Conservation (phyloP, 2,329 filamentous ascomycete species). For the Aspergillus costaricaensis region DNA sequence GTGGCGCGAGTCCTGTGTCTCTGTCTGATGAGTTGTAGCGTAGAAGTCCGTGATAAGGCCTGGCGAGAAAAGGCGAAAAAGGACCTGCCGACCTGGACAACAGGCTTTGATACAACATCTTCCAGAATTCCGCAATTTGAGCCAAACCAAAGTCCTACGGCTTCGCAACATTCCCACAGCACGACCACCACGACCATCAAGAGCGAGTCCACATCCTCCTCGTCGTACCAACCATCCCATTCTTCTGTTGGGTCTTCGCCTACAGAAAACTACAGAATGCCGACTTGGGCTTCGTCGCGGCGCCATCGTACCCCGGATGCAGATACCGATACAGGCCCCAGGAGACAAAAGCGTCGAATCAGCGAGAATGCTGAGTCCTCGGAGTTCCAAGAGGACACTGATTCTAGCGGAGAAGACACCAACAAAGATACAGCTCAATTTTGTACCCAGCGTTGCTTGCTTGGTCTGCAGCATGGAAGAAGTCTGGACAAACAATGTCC, state of each 20-base stretch:
- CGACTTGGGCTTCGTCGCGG: neutral
- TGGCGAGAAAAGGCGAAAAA: conserved; percentile 21
- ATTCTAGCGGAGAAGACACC: accelerated
- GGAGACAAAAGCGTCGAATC: neutral
- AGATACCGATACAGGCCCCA: neutral
- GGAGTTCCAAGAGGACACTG: neutral
- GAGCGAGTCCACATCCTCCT: neutral
- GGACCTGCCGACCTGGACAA: conserved; percentile 24
- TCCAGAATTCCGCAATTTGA: neutral
- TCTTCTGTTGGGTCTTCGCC: neutral
- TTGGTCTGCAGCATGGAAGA: neutral
- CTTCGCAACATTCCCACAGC: neutral
- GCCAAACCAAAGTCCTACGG: neutral
- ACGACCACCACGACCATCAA: neutral
- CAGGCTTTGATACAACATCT: conserved; percentile 17
- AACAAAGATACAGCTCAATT: neutral
- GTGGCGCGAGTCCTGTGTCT: conserved; percentile 26
- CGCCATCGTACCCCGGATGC: neutral
- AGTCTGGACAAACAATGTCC: neutral
- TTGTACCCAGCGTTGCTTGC: neutral
- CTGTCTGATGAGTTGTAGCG: conserved; percentile 27
- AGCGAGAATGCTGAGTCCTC: neutral
- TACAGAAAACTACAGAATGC: neutral
- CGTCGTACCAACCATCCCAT: neutral
- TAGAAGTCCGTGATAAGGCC: conserved; percentile 19